These are phyloP conservation scores for Pichiaceae sp. DNA, from an alignment of 1,139 yeast genomes.

Conservation along the genomic window DNA sequence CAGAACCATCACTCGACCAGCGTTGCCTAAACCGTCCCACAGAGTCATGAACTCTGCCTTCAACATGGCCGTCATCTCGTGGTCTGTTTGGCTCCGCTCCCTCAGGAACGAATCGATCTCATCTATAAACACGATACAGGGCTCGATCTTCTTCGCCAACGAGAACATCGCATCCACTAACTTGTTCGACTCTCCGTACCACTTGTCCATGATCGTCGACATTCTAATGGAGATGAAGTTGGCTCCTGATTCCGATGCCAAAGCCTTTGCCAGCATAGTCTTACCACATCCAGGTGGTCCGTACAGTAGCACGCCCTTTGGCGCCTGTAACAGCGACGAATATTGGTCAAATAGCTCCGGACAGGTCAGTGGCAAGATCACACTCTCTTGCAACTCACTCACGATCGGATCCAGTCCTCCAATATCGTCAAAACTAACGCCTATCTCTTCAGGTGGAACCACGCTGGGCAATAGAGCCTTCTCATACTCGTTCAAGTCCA, in stretches of 20 bases:
- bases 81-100: constrained; percentile 79
- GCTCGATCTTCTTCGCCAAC: constrained; percentile 82
- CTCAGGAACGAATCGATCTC: constrained; percentile 93
- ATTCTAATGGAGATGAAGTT: constrained; percentile 85
- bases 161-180: constrained; percentile 91
- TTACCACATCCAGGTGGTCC: constrained; percentile 99
- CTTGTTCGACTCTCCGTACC: constrained; percentile 97
- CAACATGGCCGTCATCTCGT: constrained; percentile 90
- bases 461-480: constrained; percentile 67
- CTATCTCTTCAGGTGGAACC: constrained; percentile 76
- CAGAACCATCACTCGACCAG: constrained; percentile 75
- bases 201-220: constrained; percentile 94
- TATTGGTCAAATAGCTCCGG: constrained; percentile 59
- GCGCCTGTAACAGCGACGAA: constrained; percentile 69
- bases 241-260: constrained; percentile 89
- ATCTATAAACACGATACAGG: constrained; percentile 91
- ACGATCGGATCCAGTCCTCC: constrained; percentile 83
- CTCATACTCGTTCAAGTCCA: constrained; percentile 70
- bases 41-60: constrained; percentile 97
- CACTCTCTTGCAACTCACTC: constrained; percentile 81
- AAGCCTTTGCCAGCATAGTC: constrained; percentile 94
- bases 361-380: constrained; percentile 76
- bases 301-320: constrained; percentile 85
- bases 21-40: constrained; percentile 86
- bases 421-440: constrained; percentile 65